Percentiles rank a stretch among this genome's conserved stretches.
phyloP scores from a whole-genome alignment of 2,329 filamentous ascomycete species.

The Dendrostoma leiphaemia region DNA sequence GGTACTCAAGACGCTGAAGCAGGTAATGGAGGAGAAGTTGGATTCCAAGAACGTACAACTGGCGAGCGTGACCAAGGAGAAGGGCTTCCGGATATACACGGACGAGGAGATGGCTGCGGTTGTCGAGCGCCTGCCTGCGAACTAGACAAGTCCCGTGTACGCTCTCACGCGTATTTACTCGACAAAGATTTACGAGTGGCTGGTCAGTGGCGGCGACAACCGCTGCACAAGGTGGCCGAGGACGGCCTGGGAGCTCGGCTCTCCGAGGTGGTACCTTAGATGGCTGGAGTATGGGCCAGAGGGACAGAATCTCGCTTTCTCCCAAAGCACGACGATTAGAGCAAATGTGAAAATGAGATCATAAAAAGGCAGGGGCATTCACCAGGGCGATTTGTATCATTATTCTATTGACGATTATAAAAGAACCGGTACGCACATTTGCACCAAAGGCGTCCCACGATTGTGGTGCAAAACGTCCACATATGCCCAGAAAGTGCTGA shows the following conservation, averaged over 20 bases:
- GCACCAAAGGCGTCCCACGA: slow-evolving; percentile 1
- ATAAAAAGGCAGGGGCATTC: not conserved
- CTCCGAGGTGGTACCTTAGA: not conserved
- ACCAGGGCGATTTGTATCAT: slow-evolving; percentile 14
- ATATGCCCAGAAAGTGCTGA: not conserved
- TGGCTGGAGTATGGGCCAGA: not conserved
- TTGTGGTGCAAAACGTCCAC: not conserved
- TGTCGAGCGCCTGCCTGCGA: slow-evolving; percentile 76
- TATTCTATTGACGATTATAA: slow-evolving; percentile 13
- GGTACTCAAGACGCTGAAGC: slow-evolving; percentile 96
- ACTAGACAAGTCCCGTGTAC: no score
- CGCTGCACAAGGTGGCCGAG: not conserved
- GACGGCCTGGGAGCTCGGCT: not conserved
- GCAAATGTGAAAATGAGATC: slow-evolving; percentile 14
- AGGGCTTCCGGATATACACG: slow-evolving; percentile 97
- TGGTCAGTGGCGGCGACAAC: not conserved
- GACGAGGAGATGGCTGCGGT: slow-evolving; percentile 96
- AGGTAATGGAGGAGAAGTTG: slow-evolving; percentile 99
- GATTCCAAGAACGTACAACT: slow-evolving; percentile 98
- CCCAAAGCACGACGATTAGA: slow-evolving; percentile 7
- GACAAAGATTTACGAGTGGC: not conserved
- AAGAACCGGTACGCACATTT: slow-evolving; percentile 4
- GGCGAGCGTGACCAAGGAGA: slow-evolving; percentile 95
- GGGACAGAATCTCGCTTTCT: not conserved
- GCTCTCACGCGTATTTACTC: no score